Evolutionary conservation across 345 rosid genomes (phyloP).

Genomic region (Trapa bicornis): DNA sequence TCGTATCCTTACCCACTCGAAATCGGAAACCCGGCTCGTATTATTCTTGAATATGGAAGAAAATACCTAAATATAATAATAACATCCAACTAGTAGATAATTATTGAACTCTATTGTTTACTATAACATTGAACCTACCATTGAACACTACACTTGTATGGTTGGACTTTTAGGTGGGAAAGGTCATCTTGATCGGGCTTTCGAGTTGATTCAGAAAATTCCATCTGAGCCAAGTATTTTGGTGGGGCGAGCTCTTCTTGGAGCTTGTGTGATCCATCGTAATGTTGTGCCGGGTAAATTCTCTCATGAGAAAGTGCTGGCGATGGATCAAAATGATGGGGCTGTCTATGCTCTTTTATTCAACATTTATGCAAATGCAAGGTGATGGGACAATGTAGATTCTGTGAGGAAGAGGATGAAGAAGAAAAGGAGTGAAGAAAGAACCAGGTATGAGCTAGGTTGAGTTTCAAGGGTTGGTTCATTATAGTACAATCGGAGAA

Average conservation of each 20-base stretch:
- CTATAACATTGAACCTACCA: slow-evolving; percentile 54
- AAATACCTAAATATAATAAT: slow-evolving; percentile 4
- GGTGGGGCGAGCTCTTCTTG: slow-evolving; percentile 82
- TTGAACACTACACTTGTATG: slow-evolving; percentile 50
- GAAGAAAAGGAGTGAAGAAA: slow-evolving; percentile 53
- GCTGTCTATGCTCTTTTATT: slow-evolving; percentile 61
- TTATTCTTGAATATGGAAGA: too few relatives aligned
- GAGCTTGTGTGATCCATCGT: slow-evolving; percentile 63
- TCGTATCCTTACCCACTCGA: too few relatives aligned
- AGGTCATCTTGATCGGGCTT: slow-evolving; percentile 60
- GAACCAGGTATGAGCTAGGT: slow-evolving; percentile 88
- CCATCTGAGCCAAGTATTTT: slow-evolving; percentile 54
- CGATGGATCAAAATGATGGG: slow-evolving; percentile 61
- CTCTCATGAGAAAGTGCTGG: slow-evolving; percentile 46
- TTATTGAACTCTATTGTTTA: slow-evolving; percentile 51
- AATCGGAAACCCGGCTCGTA: too few relatives aligned
- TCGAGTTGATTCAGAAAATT: slow-evolving; percentile 52
- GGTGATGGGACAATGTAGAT: slow-evolving; percentile 55
- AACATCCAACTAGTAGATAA: slow-evolving; percentile 8
- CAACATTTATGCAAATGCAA: slow-evolving; percentile 62
- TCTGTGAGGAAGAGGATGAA: slow-evolving; percentile 59
- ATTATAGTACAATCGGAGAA: slow-evolving; percentile 56
- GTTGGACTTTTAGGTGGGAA: slow-evolving; percentile 38
- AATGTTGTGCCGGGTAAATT: slow-evolving; percentile 49
- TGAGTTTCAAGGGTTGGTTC: slow-evolving; percentile 50